Conservation (phyloP, 1,284 basidiomycete genomes). For the Singerocomus inundabilis region DNA sequence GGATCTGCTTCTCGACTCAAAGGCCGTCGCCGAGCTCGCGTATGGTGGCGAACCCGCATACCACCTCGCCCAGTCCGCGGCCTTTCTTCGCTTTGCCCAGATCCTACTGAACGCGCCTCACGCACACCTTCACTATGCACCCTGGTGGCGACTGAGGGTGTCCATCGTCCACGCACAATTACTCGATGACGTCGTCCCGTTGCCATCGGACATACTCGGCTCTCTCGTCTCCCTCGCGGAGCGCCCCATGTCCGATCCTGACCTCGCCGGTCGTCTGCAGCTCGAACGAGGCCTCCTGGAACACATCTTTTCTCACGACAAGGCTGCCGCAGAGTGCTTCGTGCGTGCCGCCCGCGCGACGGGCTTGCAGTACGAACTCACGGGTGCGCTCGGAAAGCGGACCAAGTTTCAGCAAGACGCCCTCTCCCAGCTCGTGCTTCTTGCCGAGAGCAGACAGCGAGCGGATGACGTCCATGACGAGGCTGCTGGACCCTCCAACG, state of each 20-base stretch:
- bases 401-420: constrained; percentile 93
- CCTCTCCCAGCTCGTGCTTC: constrained; percentile 88
- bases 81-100: constrained; percentile 77
- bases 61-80: constrained; percentile 75
- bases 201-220: constrained; percentile 49
- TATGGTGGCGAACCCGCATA: constrained; percentile 94
- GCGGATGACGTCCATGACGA: constrained; percentile 36
- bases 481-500: constrained; percentile 19
- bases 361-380: constrained; percentile 86
- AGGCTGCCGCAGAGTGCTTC: constrained; percentile 77
- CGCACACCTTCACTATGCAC: constrained; percentile 43
- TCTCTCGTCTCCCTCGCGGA: constrained; percentile 51
- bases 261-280: constrained; percentile 68
- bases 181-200: constrained; percentile 81
- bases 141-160: constrained; percentile 83
- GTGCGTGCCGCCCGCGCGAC: constrained; percentile 76
- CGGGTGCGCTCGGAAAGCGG: constrained; percentile 89
- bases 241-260: constrained; percentile 46
- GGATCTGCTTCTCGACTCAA: constrained; percentile 61
- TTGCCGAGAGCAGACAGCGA: constrained; percentile 77
- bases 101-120: constrained; percentile 61
- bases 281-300: constrained; percentile 83
- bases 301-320: constrained; percentile 75
- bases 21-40: constrained; percentile 76
- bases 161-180: constrained; percentile 79